Conservation (phyloP, 345 rosid genomes). For the Zanthoxylum bungeanum region DNA sequence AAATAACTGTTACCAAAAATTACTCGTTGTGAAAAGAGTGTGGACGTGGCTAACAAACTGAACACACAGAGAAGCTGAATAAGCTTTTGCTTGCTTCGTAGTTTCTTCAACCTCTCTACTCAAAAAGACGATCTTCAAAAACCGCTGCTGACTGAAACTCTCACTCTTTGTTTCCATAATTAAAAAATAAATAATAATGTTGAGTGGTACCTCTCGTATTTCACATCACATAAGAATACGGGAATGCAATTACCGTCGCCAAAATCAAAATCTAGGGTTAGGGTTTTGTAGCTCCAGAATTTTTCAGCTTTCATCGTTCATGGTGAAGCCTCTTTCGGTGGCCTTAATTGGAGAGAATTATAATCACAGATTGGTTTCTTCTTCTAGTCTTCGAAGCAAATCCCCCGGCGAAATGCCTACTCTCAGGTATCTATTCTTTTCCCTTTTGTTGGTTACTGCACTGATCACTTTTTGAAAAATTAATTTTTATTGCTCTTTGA, state of each 20-base stretch:
- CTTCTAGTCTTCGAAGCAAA: conserved; percentile 35
- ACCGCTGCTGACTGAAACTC: not conserved
- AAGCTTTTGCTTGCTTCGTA: not conserved
- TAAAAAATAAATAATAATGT: conserved; percentile 28
- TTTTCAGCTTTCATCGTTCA: conserved; percentile 47
- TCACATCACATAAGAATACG: conserved; percentile 54
- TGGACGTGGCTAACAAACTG: not conserved
- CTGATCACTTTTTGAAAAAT: too few species aligned
- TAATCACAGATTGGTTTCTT: conserved; percentile 31
- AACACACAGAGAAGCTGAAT: not conserved
- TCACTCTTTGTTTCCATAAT: not conserved
- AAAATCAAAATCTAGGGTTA: conserved; percentile 32
- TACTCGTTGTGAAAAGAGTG: too few species aligned
- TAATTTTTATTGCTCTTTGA: too few species aligned
- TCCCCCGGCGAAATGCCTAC: conserved; percentile 46
- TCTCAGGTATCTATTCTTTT: conserved; percentile 46
- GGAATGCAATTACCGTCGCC: conserved; percentile 34
- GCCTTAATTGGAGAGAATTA: conserved; percentile 13
- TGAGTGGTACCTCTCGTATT: conserved; percentile 67
- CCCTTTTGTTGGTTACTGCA: not conserved
- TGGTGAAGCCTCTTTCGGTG: conserved; percentile 34
- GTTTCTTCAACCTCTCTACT: not conserved
- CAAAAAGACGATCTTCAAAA: not conserved
- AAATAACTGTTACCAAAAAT: too few species aligned
- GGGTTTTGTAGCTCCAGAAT: conserved; percentile 47